These are phyloP conservation scores for Boletus rubropictus DNA, from an alignment of 768 basidiomycete species.

Conservation along the genomic window DNA sequence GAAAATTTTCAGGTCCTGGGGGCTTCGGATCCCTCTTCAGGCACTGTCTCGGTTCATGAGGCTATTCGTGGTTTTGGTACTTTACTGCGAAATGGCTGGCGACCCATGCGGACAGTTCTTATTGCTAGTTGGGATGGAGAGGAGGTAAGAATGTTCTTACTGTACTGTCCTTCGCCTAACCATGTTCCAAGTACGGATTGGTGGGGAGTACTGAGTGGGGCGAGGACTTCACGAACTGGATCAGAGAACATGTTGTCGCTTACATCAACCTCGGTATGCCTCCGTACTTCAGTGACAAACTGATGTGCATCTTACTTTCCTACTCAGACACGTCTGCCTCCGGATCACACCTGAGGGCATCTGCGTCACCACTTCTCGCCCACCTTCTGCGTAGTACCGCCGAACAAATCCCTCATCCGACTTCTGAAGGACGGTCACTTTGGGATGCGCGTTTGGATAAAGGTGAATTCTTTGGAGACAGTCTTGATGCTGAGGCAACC, in stretches of 20 bases:
- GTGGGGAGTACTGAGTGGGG: slow-evolving; percentile 91
- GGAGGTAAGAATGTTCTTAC: slow-evolving; percentile 36
- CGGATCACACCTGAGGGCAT: slow-evolving; percentile 45
- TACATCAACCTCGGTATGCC: slow-evolving; percentile 75
- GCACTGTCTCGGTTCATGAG: slow-evolving; percentile 53
- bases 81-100: slow-evolving; percentile 55
- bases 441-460: slow-evolving; percentile 71
- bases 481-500: slow-evolving; percentile 26
- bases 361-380: slow-evolving; percentile 77
- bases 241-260: slow-evolving; percentile 73
- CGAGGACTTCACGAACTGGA: slow-evolving; percentile 84
- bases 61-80: slow-evolving; percentile 50
- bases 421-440: slow-evolving; percentile 53
- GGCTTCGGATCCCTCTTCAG: slow-evolving; percentile 50
- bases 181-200: slow-evolving; percentile 49
- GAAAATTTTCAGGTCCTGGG: slow-evolving; percentile 38
- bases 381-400: slow-evolving; percentile 67
- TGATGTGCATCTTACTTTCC: slow-evolving; percentile 23
- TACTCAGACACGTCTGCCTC: slow-evolving; percentile 48
- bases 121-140: slow-evolving; percentile 82
- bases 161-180: not conserved
- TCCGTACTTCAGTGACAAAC: slow-evolving; percentile 26
- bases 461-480: slow-evolving; percentile 36
- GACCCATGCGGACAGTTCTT: slow-evolving; percentile 63
- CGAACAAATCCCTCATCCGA: slow-evolving; percentile 68